Evolutionary conservation across 495 filamentous ascomycete genomes (phyloP).

Genomic region (Aspergillus affinis): DNA sequence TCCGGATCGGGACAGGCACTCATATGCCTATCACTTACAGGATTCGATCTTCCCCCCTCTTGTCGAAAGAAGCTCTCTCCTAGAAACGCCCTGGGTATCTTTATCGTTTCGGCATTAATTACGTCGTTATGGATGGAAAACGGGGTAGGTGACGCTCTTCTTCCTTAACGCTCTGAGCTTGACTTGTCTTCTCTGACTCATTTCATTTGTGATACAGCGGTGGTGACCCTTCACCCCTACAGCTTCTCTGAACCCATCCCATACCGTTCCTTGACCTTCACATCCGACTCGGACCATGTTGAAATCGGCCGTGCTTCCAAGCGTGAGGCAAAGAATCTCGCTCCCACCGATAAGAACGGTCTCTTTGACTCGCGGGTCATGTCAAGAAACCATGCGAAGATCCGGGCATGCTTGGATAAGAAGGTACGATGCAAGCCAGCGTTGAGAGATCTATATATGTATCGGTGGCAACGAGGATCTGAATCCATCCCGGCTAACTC

Average conservation of each 20-base stretch:
- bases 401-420: conserved; percentile 44
- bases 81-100: not conserved
- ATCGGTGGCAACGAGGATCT: not conserved
- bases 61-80: too few species aligned
- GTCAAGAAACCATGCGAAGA: conserved; percentile 71
- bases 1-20: not conserved
- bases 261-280: conserved; percentile 33
- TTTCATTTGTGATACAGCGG: conserved; percentile 20
- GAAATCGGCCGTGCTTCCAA: conserved; percentile 63
- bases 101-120: not conserved
- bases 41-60: not conserved
- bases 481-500: conserved; percentile 7
- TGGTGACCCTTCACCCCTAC: conserved; percentile 27
- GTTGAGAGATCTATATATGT: not conserved
- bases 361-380: conserved; percentile 82
- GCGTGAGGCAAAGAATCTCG: conserved; percentile 51
- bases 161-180: not conserved
- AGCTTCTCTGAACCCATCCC: conserved; percentile 22
- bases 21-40: not conserved
- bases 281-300: conserved; percentile 20
- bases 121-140: conserved; percentile 33
- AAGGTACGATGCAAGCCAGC: conserved; percentile 35
- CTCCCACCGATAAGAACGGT: conserved; percentile 56
- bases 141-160: conserved; percentile 23
- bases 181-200: conserved; percentile 13